Evolutionary conservation across 768 basidiomycete genomes (phyloP).

Genomic region (Clavaria fumosa): DNA sequence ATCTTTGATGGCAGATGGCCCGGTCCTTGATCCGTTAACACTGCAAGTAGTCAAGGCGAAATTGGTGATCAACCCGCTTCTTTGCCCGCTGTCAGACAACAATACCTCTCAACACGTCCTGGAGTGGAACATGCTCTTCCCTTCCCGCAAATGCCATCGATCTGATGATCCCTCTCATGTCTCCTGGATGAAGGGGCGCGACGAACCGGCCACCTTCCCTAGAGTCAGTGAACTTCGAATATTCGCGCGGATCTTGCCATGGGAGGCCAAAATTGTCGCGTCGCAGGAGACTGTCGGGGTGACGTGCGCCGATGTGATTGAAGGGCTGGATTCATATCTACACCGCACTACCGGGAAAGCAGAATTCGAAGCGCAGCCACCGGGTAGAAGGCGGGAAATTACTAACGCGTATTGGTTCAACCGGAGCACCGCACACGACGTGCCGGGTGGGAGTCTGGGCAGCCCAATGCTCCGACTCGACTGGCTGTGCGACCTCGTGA

Average conservation of each 20-base stretch:
- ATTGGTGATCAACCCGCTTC: conserved; percentile 44
- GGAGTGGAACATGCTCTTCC: conserved; percentile 64
- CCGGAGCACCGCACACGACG: conserved; percentile 43
- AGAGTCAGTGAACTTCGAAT: conserved; percentile 37
- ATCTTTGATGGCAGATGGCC: too few relatives aligned
- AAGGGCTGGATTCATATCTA: conserved; percentile 35
- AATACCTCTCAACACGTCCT: conserved; percentile 34
- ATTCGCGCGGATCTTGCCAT: conserved; percentile 38
- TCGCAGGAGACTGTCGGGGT: conserved; percentile 33
- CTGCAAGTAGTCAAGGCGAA: conserved; percentile 31
- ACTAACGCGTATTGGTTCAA: conserved; percentile 45
- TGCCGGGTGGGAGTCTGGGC: conserved; percentile 54
- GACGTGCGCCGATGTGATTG: conserved; percentile 52
- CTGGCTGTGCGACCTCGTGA: conserved; percentile 40
- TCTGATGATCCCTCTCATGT: conserved; percentile 42
- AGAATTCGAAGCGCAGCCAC: conserved; percentile 33
- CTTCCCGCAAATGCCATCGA: conserved; percentile 41
- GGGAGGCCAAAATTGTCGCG: conserved; percentile 36
- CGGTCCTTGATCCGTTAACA: conserved; percentile 51
- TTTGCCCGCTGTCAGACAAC: conserved; percentile 29
- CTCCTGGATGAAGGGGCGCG: conserved; percentile 55
- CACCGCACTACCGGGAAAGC: conserved; percentile 31
- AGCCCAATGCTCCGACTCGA: conserved; percentile 52
- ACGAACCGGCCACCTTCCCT: conserved; percentile 50
- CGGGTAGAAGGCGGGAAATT: conserved; percentile 26